These are phyloP conservation scores for Bisporella sp. DNA, from an alignment of 2,329 filamentous ascomycete species.

Conservation along the genomic window DNA sequence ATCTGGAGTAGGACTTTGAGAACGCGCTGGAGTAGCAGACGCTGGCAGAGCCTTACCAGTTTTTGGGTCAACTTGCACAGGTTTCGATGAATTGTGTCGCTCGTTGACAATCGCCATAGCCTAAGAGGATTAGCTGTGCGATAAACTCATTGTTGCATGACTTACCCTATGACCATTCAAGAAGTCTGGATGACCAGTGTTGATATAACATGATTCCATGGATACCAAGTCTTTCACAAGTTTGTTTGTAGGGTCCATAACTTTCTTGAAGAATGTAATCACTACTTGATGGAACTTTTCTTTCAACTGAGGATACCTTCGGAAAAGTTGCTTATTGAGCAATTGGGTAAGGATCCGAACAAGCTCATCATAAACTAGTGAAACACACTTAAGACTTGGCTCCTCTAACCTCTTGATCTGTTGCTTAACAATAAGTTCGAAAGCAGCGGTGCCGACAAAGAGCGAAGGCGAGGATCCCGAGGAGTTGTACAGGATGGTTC, in stretches of 20 bases:
- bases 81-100: constrained; percentile 72
- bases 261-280: constrained; percentile 93
- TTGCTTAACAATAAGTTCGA: constrained; percentile 97
- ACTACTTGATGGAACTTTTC: constrained; percentile 95
- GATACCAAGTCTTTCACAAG: constrained; percentile 84
- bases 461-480: constrained; percentile 96
- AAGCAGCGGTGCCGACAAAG: constrained; percentile 96
- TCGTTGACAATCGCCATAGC: constrained; percentile 99
- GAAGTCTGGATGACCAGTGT: constrained; percentile 97
- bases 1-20: constrained; percentile 65
- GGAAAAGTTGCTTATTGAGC: constrained; percentile 81
- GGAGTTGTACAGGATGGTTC: constrained; percentile 96
- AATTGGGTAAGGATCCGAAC: constrained; percentile 91
- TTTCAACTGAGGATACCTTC: constrained; percentile 88
- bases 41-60: constrained; percentile 84
- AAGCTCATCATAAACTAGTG: constrained; percentile 92
- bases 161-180: constrained; percentile 81
- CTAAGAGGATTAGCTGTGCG: constrained; percentile 30
- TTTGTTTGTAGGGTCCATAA: constrained; percentile 98
- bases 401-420: constrained; percentile 96
- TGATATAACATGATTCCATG: constrained; percentile 97
- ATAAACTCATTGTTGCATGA: not conserved
- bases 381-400: constrained; percentile 94
- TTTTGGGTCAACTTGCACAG: constrained; percentile 95
- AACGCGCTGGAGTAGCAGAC: constrained; percentile 56